Conservation (phyloP, 2,329 filamentous ascomycete genomes). For the Tolypocladium pustulatum region DNA sequence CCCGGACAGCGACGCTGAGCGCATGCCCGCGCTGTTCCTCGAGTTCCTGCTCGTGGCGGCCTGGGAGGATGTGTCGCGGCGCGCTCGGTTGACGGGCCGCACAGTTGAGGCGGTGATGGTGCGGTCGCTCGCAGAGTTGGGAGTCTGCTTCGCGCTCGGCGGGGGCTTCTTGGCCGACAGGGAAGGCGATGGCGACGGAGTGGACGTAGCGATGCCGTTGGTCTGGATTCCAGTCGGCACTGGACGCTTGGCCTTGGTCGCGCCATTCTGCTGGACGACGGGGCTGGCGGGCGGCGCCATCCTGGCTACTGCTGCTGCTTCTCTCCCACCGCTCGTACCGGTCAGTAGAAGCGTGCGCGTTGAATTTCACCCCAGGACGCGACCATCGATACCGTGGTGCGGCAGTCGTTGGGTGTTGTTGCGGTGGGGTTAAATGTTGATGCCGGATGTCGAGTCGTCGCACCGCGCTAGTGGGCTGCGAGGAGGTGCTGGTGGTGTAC, state of each 20-base stretch:
- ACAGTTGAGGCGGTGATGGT: slow-evolving; percentile 28
- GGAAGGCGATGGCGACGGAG: slow-evolving; percentile 49
- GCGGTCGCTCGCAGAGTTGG: slow-evolving; percentile 23
- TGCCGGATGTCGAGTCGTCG: slow-evolving; percentile 8
- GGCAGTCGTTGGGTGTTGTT: background rate
- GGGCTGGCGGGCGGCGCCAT: slow-evolving; percentile 47
- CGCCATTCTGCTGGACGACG: slow-evolving; percentile 30
- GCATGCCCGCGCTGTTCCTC: slow-evolving; percentile 38
- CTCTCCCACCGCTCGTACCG: slow-evolving; percentile 6
- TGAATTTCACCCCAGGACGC: background rate
- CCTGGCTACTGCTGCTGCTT: slow-evolving; percentile 11
- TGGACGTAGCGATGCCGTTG: slow-evolving; percentile 47
- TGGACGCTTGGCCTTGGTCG: slow-evolving; percentile 57
- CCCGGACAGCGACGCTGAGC: slow-evolving; percentile 35
- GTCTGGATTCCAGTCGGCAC: slow-evolving; percentile 55
- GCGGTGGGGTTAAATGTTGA: background rate
- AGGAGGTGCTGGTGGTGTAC: slow-evolving; percentile 6
- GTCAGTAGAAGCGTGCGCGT: slow-evolving; percentile 3
- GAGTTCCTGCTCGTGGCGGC: slow-evolving; percentile 31
- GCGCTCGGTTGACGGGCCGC: slow-evolving; percentile 45
- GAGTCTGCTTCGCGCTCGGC: slow-evolving; percentile 28
- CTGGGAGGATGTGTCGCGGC: slow-evolving; percentile 43
- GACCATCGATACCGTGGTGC: slow-evolving; percentile 10
- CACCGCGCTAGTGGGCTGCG: slow-evolving; percentile 10
- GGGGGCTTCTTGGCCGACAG: slow-evolving; percentile 45